phyloP scores from a whole-genome alignment of 495 filamentous ascomycete species.

The Poronia punctata region DNA sequence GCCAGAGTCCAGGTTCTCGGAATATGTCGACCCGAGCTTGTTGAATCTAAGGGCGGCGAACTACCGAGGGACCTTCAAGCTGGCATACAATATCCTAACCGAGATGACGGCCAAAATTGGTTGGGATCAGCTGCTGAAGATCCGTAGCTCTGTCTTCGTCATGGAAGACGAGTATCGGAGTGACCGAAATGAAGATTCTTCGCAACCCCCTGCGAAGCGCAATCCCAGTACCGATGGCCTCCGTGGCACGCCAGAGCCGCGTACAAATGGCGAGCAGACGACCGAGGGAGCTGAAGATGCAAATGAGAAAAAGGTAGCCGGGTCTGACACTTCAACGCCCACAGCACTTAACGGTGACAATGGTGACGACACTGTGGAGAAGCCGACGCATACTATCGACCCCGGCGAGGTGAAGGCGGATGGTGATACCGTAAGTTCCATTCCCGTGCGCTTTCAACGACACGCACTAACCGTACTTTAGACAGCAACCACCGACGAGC shows the following conservation, averaged over 20 bases:
- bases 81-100: constrained; percentile 88
- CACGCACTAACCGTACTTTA: constrained; percentile 14
- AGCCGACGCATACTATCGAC: constrained; percentile 74
- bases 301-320: constrained; percentile 34
- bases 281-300: constrained; percentile 38
- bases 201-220: constrained; percentile 48
- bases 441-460: neutral
- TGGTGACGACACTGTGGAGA: constrained; percentile 52
- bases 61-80: constrained; percentile 90
- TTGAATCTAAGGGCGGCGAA: constrained; percentile 78
- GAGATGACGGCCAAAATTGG: constrained; percentile 93
- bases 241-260: constrained; percentile 55
- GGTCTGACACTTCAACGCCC: constrained; percentile 21
- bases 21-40: constrained; percentile 80
- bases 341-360: constrained; percentile 33
- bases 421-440: constrained; percentile 61
- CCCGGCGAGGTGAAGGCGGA: constrained; percentile 76
- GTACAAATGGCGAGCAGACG: constrained; percentile 51
- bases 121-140: constrained; percentile 91
- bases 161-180: constrained; percentile 98
- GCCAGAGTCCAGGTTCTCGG: constrained; percentile 68
- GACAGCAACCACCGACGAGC: constrained; percentile 42
- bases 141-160: constrained; percentile 92
- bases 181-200: constrained; percentile 64
- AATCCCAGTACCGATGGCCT: constrained; percentile 73